A percentile compares a stretch with the other conserved stretches of the same genome.
These are phyloP conservation scores for Flueggea neowawraea DNA, from an alignment of 441 rosid genomes.

Conservation along the genomic window DNA sequence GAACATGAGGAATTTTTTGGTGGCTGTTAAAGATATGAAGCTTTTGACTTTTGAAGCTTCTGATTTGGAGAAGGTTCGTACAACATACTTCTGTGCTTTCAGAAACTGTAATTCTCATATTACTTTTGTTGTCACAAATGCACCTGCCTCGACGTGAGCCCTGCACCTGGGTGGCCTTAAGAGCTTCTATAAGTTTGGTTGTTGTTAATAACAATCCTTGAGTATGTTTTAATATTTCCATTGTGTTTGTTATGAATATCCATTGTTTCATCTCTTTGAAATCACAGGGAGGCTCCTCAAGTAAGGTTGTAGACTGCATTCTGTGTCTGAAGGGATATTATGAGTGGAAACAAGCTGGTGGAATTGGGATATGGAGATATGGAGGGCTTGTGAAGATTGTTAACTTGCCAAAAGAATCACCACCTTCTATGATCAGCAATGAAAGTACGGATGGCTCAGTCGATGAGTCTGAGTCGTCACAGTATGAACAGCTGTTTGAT, in stretches of 20 bases:
- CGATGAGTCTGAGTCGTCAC: conserved; percentile 88
- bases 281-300: conserved; percentile 83
- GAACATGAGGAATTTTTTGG: conserved; percentile 93
- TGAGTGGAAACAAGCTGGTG: conserved; percentile 96
- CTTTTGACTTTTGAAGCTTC: conserved; percentile 96
- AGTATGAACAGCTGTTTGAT: conserved; percentile 79
- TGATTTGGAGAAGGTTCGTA: conserved; percentile 79
- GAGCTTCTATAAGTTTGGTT: too few species aligned
- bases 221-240: too few species aligned
- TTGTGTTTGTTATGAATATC: background rate
- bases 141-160: too few species aligned
- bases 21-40: conserved; percentile 90
- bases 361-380: conserved; percentile 92
- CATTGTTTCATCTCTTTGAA: background rate
- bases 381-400: conserved; percentile 95
- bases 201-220: too few species aligned
- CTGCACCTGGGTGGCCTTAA: too few species aligned
- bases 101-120: background rate
- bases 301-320: conserved; percentile 97
- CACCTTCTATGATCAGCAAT: conserved; percentile 58
- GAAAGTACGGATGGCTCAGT: conserved; percentile 78
- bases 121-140: too few species aligned
- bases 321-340: conserved; percentile 91
- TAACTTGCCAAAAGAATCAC: conserved; percentile 65
- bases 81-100: background rate